phyloP scores from a whole-genome alignment of 1,284 basidiomycete species.

The Hymenochaete sp. region DNA sequence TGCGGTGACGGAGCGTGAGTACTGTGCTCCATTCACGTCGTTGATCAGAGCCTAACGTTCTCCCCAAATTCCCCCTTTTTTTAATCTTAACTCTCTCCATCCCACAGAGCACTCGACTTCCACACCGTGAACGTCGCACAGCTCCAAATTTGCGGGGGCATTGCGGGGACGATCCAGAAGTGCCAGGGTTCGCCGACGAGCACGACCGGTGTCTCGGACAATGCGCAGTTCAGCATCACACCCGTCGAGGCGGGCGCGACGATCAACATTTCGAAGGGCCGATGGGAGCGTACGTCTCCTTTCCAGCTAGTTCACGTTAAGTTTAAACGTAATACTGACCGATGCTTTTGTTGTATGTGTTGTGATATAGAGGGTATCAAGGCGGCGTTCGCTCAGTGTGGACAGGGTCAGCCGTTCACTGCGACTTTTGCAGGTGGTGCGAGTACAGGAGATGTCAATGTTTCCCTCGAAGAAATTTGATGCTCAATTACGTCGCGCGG shows the following conservation, averaged over 20 bases:
- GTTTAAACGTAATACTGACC: neutral
- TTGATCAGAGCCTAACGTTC: neutral
- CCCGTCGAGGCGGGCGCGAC: conserved; percentile 25
- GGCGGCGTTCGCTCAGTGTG: conserved; percentile 26
- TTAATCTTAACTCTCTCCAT: neutral
- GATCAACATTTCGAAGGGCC: conserved; percentile 30
- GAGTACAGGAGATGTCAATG: conserved; percentile 25
- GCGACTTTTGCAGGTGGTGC: conserved; percentile 27
- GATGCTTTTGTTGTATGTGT: neutral
- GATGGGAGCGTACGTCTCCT: conserved; percentile 25
- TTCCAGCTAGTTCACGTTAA: neutral
- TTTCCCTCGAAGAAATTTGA: conserved; percentile 17
- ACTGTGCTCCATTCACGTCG: neutral
- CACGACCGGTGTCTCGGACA: conserved; percentile 24
- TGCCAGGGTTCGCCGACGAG: conserved; percentile 27
- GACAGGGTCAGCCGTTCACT: conserved; percentile 27
- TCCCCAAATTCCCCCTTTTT: no score
- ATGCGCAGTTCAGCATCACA: conserved; percentile 25
- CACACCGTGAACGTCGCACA: conserved; percentile 28
- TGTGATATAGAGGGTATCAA: conserved; percentile 25
- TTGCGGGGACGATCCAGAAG: conserved; percentile 27
- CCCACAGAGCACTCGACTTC: conserved; percentile 24
- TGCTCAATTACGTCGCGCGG: no score
- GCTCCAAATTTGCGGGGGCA: conserved; percentile 28
- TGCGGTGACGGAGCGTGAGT: conserved; percentile 20